Base-by-base conservation (phyloP, 176 grass and related monocot species). In the Ananas comosus region DNA sequence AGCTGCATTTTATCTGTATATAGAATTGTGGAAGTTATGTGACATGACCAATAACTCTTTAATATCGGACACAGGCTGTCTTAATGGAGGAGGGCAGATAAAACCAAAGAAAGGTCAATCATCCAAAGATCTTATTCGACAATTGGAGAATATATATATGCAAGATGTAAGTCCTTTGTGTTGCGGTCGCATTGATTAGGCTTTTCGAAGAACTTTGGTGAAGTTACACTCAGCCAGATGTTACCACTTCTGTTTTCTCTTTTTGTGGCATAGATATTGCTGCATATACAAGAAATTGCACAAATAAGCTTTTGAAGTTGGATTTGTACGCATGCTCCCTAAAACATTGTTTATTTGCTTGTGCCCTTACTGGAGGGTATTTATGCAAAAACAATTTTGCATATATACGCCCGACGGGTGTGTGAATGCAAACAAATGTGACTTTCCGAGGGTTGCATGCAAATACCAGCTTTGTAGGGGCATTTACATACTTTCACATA, bases 11-110 rank as follows among this genome's bases (percentile, higher is more conserved):
- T 9, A 61, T 61, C 56, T 17, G n/a, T 18, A 18, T 22, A 13
- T n/a, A 2, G 49, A 12, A 27, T 18, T 51, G 5, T 68, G 51
- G 28, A n/a, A 23, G 22, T 49, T 42, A 49, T 77, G 65, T 25
- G 12, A 19, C n/a, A 47, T 29, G 70, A 47, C 63, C 63, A 75
- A 70, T 69, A 2, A 0, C 21, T 50, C 10, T 75, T 61, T 19
- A 22, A 61, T 22, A 8, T 61, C 2, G 21, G 21, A 9, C 21
- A 66, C 72, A 99, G 94, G 94, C 57, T 99, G 94, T 56, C 69
- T 99, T 51, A 99, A 99, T 73, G 89, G 89, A 1, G 94, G 89
- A 70, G 94, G 94, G 42, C 94, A 99, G 79, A 81, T 99, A 90
- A 99, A 93, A 61, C 56, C 56, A 61, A 61, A 61, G 56, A 18